These are phyloP conservation scores for Flaveria trinervia DNA, from an alignment of 129 eudicot species.

Conservation along the genomic window DNA sequence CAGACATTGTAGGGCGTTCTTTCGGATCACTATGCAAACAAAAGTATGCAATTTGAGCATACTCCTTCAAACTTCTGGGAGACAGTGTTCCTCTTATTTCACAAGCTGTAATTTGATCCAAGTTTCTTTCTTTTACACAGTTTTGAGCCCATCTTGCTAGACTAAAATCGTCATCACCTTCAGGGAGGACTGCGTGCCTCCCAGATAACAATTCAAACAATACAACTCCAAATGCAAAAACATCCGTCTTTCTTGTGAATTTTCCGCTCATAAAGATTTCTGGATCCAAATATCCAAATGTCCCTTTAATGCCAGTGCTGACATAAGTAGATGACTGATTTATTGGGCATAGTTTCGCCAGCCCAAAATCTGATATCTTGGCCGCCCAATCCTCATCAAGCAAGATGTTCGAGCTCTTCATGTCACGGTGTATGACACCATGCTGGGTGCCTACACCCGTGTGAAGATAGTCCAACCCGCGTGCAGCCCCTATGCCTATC, in stretches of 20 bases:
- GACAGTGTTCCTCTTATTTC: not conserved
- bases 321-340: constrained; percentile 15
- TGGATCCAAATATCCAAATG: constrained; percentile 30
- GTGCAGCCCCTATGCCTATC: constrained; percentile 4
- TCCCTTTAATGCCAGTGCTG: constrained; percentile 17
- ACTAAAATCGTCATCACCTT: constrained; percentile 23
- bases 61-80: constrained; percentile 21
- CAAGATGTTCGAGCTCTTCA: constrained; percentile 32
- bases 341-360: constrained; percentile 24
- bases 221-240: constrained; percentile 35
- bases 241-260: constrained; percentile 26
- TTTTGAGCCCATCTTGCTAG: constrained; percentile 27
- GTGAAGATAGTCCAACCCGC: constrained; percentile 6
- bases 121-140: constrained; percentile 7
- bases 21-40: constrained; percentile 23
- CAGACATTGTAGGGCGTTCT: constrained; percentile 29
- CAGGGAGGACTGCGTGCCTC: constrained; percentile 14
- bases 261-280: constrained; percentile 14
- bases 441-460: not conserved
- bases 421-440: constrained; percentile 32
- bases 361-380: constrained; percentile 29
- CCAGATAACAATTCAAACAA: constrained; percentile 33
- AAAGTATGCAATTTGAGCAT: constrained; percentile 20
- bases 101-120: constrained; percentile 6
- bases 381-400: constrained; percentile 28